These are phyloP conservation scores for Leishmania martiniquensis DNA, from an alignment of 208 protist species.

Conservation along the genomic window DNA sequence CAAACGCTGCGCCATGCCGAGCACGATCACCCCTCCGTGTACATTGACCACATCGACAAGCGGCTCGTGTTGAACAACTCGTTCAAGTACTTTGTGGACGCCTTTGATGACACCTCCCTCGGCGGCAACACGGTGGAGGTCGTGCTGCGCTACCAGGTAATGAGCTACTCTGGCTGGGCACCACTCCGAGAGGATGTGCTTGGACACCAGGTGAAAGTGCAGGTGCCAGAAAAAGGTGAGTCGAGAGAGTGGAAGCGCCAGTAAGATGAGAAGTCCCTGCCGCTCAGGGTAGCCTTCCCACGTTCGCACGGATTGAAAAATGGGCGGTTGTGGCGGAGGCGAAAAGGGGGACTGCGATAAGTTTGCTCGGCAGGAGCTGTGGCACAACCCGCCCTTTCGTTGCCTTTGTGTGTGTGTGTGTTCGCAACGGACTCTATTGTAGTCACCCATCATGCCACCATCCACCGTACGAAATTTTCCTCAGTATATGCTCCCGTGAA, in stretches of 20 bases:
- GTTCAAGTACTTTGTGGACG: constrained; percentile 74
- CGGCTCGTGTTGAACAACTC: constrained; percentile 42
- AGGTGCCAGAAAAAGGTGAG: not conserved
- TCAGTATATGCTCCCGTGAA: not conserved
- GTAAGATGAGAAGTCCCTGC: not conserved
- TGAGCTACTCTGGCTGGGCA: constrained; percentile 76
- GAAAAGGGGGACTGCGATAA: not conserved
- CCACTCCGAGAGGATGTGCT: constrained; percentile 46
- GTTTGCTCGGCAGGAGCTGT: not conserved
- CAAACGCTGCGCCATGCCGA: constrained; percentile 12
- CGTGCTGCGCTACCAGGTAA: constrained; percentile 71
- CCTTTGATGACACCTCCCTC: constrained; percentile 29
- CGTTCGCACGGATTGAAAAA: not conserved
- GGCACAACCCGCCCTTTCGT: not conserved
- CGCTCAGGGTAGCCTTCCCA: not conserved
- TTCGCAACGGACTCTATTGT: not conserved
- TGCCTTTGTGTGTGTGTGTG: not conserved
- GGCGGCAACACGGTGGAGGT: constrained; percentile 41
- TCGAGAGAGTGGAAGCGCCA: not conserved
- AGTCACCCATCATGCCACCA: not conserved
- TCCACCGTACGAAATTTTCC: not conserved
- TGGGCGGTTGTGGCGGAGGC: not conserved
- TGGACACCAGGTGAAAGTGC: constrained; percentile 19
- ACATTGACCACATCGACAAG: constrained; percentile 44
- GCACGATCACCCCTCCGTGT: constrained; percentile 37